phyloP scores from a whole-genome alignment of 768 basidiomycete genomes.

The Cubamyces lactineus region DNA sequence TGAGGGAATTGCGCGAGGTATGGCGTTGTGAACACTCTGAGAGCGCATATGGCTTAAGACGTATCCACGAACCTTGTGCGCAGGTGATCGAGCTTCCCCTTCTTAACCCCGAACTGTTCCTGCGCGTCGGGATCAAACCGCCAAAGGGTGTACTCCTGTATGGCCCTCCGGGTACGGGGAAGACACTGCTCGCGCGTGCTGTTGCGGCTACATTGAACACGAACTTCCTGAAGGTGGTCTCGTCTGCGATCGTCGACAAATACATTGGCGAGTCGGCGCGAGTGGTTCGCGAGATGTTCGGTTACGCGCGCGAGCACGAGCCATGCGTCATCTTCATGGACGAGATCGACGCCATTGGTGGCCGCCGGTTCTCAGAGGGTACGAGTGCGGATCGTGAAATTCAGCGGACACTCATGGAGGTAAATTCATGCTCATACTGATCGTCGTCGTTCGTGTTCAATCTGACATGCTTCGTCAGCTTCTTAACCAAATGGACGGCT shows the following conservation, averaged over 20 bases:
- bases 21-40: slow-evolving; percentile 25
- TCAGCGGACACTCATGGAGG: slow-evolving; percentile 98
- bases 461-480: slow-evolving; percentile 51
- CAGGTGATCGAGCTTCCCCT: slow-evolving; percentile 96
- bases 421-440: slow-evolving; percentile 35
- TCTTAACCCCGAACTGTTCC: slow-evolving; percentile 91
- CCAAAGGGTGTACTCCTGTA: slow-evolving; percentile 97
- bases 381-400: slow-evolving; percentile 99
- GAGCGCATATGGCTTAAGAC: no score
- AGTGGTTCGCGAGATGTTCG: slow-evolving; percentile 98
- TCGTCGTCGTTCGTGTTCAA: no score
- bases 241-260: slow-evolving; percentile 96
- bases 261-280: slow-evolving; percentile 98
- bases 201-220: slow-evolving; percentile 95
- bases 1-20: slow-evolving; percentile 93
- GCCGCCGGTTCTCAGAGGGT: slow-evolving; percentile 86
- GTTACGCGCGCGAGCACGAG: slow-evolving; percentile 96
- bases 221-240: slow-evolving; percentile 98
- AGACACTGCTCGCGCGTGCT: slow-evolving; percentile 92
- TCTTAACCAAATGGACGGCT: slow-evolving; percentile 99
- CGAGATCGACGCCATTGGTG: slow-evolving; percentile 97
- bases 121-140: slow-evolving; percentile 94
- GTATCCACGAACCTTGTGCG: neutral
- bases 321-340: slow-evolving; percentile 99
- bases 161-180: slow-evolving; percentile 96